Evolutionary conservation across 2,329 filamentous ascomycete genomes (phyloP), one percentile per base, ranked within the genome.

Genomic region (Alternaria gansuensis): DNA sequence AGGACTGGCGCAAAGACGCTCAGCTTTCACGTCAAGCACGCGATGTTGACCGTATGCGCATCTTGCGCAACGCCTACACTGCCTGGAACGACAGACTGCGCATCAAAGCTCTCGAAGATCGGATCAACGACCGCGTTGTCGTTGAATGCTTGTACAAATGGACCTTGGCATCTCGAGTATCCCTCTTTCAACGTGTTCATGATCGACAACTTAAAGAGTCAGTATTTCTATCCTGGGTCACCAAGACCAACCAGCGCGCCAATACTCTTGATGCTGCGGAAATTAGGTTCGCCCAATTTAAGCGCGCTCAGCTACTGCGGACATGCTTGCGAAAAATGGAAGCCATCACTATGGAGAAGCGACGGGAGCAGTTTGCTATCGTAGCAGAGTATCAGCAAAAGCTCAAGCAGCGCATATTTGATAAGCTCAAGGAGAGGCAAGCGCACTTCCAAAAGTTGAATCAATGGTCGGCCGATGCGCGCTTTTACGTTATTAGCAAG

Each of bases 71-170:
- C 69, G 80, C 84, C 3, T 87, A 84, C 79, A 87, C 82, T 1
- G 77, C 79, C 10, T 90, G 87, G 88, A 89, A 88, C 62, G 85
- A 89, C 66, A 78, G 78, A 14, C 78, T 88, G 14, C 84, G 87
- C 17, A 82, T 80, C 60, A 79, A 82, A 64, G 81, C 82, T 14
- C 73, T 89, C 2, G 77, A 75, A 48, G 77, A 80, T 21, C 82
- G 81, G 13, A 84, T 88, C 46, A 80, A 88, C 62, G 82, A 85
- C 62, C 82, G 87, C 3, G 64, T 88, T 39, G 77, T 85, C 40
- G 75, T 84, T 29, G 82, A 88, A 67, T 75, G 79, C 6, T 77
- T 89, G 60, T 88, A 87, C 72, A 86, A 82, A 72, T 89, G 86
- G 87, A 80, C 84, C n/a, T 68, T 89, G 29, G 81, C 83, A 33